phyloP scores from a whole-genome alignment of 2,329 filamentous ascomycete genomes.

The Fusarium duplospermum region DNA sequence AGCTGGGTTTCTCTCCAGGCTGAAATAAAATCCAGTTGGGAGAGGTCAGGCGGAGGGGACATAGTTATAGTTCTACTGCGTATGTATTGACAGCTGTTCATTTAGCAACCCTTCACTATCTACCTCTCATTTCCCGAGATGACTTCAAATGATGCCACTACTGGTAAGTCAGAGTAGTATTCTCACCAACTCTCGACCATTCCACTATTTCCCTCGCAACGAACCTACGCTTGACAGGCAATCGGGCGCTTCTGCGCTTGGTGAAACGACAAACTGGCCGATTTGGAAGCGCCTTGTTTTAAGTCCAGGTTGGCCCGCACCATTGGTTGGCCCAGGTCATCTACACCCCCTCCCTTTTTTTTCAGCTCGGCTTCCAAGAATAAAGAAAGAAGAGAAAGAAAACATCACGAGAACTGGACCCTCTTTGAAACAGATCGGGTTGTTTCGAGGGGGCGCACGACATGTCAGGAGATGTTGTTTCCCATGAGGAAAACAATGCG shows the following conservation, averaged over 20 bases:
- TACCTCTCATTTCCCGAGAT: background rate
- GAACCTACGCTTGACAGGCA: background rate
- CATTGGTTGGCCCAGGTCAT: constrained; percentile 32
- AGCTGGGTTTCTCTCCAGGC: background rate
- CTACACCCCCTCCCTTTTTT: constrained; percentile 8
- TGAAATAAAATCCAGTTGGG: background rate
- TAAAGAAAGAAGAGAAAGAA: background rate
- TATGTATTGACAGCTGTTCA: background rate
- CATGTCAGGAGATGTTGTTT: constrained; percentile 17
- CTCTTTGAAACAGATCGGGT: constrained; percentile 8
- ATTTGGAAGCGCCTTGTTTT: constrained; percentile 33
- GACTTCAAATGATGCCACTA: background rate
- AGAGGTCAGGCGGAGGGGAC: background rate
- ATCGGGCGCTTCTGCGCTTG: constrained; percentile 40
- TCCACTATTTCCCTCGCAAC: background rate
- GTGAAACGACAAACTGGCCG: constrained; percentile 37
- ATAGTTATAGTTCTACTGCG: background rate
- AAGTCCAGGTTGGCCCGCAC: constrained; percentile 19
- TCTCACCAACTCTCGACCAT: background rate
- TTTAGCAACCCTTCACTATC: background rate
- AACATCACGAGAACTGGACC: background rate
- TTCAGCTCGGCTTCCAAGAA: background rate
- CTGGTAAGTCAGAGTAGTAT: background rate
- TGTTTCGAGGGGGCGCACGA: constrained; percentile 29
- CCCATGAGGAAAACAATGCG: constrained; percentile 13